These are phyloP conservation scores for Curvularia spicifera DNA, from an alignment of 2,329 filamentous ascomycete species.

Conservation along the genomic window DNA sequence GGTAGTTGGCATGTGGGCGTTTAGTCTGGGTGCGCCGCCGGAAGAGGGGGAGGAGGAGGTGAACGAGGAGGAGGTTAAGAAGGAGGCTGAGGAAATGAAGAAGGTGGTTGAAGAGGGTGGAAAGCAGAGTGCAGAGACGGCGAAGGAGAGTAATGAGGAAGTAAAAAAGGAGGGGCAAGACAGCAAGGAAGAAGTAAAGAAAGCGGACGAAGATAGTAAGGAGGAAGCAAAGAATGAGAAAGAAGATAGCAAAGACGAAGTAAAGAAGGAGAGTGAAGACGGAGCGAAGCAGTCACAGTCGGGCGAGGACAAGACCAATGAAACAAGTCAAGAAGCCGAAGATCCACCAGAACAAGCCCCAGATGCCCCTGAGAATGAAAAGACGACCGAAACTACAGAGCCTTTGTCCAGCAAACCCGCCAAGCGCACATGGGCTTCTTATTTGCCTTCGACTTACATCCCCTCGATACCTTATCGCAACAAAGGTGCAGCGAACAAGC, in stretches of 20 bases:
- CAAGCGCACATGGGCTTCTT: conserved; percentile 49
- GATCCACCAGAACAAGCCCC: conserved; percentile 43
- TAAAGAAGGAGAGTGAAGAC: conserved; percentile 13
- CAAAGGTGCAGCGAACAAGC: conserved; percentile 30
- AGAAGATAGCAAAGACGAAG: neutral
- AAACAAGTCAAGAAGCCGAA: conserved; percentile 21
- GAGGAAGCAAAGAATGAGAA: no score
- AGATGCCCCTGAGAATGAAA: conserved; percentile 26
- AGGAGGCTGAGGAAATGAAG: conserved; percentile 32
- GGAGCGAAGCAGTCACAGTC: neutral
- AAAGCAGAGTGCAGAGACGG: conserved; percentile 13
- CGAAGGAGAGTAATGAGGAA: neutral
- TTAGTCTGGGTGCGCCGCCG: conserved; percentile 55
- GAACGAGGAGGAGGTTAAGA: conserved; percentile 36
- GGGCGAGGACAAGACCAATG: neutral
- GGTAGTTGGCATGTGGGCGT: conserved; percentile 59
- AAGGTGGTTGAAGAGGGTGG: conserved; percentile 27
- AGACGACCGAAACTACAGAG: conserved; percentile 19
- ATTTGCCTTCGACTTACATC: conserved; percentile 39
- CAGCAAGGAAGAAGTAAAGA: no score
- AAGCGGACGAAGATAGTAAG: no score
- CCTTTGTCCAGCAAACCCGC: conserved; percentile 23
- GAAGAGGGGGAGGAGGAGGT: conserved; percentile 41
- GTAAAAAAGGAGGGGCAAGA: no score
- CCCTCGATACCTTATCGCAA: conserved; percentile 42